phyloP scores from a whole-genome alignment of 2,329 filamentous ascomycete genomes.

The Helotiales sp. region DNA sequence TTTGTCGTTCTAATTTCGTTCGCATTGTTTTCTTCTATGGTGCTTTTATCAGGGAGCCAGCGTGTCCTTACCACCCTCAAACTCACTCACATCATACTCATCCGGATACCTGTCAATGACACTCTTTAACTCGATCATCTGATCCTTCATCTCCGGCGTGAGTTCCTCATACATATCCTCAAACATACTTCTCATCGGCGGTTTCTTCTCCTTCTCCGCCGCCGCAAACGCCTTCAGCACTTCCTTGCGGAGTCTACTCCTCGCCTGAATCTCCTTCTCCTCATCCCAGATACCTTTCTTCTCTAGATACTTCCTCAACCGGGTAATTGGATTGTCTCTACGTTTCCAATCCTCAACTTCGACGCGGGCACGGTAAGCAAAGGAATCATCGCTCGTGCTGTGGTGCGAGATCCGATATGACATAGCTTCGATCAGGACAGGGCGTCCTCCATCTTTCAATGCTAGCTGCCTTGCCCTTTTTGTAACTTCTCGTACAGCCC shows the following conservation, averaged over 20 bases:
- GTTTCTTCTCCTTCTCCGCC: constrained; percentile 82
- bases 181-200: constrained; percentile 74
- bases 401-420: constrained; percentile 98
- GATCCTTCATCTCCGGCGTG: constrained; percentile 76
- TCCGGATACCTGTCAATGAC: constrained; percentile 84
- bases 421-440: constrained; percentile 94
- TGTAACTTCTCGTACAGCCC: constrained; percentile 83
- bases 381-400: constrained; percentile 95
- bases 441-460: constrained; percentile 46
- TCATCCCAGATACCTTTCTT: constrained; percentile 83
- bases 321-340: constrained; percentile 84
- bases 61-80: constrained; percentile 66
- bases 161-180: constrained; percentile 88
- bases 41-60: constrained; percentile 23
- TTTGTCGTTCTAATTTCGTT: no score
- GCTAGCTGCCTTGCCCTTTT: constrained; percentile 76
- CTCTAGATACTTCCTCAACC: constrained; percentile 91
- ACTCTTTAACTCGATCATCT: constrained; percentile 77
- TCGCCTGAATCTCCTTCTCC: constrained; percentile 73
- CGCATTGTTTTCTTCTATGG: background rate
- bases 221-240: constrained; percentile 83
- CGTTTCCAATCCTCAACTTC: constrained; percentile 96
- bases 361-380: constrained; percentile 89
- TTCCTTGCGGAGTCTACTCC: constrained; percentile 71
- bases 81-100: constrained; percentile 84